These are phyloP conservation scores for Solanum rostratum DNA, from an alignment of 257 asterid genomes.

Conservation along the genomic window DNA sequence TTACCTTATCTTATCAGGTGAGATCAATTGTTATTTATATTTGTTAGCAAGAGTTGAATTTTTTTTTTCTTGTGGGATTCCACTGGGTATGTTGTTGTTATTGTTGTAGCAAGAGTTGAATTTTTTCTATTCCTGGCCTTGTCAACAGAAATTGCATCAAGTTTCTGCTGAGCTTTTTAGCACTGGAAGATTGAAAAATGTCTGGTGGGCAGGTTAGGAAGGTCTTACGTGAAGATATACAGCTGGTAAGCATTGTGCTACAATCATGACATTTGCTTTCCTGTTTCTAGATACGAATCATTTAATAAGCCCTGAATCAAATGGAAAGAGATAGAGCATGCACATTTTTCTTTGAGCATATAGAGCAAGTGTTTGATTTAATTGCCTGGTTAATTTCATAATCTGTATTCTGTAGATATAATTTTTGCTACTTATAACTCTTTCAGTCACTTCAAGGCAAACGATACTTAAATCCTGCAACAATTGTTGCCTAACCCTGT, in stretches of 20 bases:
- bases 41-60: not conserved
- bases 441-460: not conserved
- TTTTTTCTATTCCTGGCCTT: not conserved
- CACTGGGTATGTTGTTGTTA: no score
- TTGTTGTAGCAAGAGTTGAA: not conserved
- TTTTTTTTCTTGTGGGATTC: no score
- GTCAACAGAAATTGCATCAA: not conserved
- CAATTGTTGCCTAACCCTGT: not conserved
- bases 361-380: not conserved
- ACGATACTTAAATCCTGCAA: not conserved
- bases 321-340: not conserved
- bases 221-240: constrained; percentile 6
- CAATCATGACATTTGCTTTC: not conserved
- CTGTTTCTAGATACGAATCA: not conserved
- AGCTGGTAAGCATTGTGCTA: constrained; percentile 5
- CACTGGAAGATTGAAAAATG: constrained; percentile 3
- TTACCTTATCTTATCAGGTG: not conserved
- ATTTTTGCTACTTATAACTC: not conserved
- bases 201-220: constrained; percentile 7
- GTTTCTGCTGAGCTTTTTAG: not conserved
- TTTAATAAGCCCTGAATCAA: not conserved
- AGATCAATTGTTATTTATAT: not conserved
- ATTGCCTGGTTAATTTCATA: not conserved
- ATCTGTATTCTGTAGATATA: not conserved
- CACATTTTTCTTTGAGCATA: not conserved